phyloP scores from a whole-genome alignment of 1,284 basidiomycete species.

The Pascua sp. region DNA sequence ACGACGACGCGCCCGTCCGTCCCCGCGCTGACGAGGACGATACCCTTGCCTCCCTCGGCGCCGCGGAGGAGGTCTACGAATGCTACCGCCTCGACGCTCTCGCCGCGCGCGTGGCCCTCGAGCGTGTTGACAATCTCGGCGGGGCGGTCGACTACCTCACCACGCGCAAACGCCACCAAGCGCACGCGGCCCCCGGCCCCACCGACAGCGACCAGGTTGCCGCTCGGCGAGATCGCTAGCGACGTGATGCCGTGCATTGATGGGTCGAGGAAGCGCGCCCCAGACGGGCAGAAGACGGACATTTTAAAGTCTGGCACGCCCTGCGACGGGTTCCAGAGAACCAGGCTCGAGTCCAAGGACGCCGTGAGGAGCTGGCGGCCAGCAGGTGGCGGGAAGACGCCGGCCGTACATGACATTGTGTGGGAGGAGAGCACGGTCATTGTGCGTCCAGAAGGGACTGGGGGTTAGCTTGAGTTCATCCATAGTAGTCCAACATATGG shows the following conservation, averaged over 20 bases:
- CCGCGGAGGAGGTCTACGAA: constrained; percentile 73
- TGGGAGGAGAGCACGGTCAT: constrained; percentile 97
- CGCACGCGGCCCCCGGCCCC: constrained; percentile 77
- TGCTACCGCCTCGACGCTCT: constrained; percentile 82
- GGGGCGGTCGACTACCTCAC: constrained; percentile 63
- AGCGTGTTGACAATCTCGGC: constrained; percentile 62
- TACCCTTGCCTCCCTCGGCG: constrained; percentile 56
- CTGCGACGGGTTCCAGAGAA: constrained; percentile 84
- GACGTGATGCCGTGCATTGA: constrained; percentile 73
- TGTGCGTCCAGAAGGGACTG: constrained; percentile 87
- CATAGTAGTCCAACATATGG: background rate
- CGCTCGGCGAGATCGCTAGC: constrained; percentile 75
- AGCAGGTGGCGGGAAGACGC: constrained; percentile 67
- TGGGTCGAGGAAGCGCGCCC: constrained; percentile 56
- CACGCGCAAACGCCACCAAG: constrained; percentile 79
- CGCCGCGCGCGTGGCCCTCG: constrained; percentile 77
- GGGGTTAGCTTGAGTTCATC: background rate
- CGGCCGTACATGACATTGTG: constrained; percentile 76
- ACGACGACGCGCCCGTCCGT: constrained; percentile 92
- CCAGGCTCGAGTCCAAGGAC: constrained; percentile 75
- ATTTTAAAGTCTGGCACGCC: constrained; percentile 62
- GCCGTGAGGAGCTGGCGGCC: constrained; percentile 86
- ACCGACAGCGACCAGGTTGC: constrained; percentile 83
- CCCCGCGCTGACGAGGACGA: constrained; percentile 73
- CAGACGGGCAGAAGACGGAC: constrained; percentile 51